These are phyloP conservation scores for Phytopythium litorale DNA, from an alignment of 352 stramenopile species.

Conservation along the genomic window DNA sequence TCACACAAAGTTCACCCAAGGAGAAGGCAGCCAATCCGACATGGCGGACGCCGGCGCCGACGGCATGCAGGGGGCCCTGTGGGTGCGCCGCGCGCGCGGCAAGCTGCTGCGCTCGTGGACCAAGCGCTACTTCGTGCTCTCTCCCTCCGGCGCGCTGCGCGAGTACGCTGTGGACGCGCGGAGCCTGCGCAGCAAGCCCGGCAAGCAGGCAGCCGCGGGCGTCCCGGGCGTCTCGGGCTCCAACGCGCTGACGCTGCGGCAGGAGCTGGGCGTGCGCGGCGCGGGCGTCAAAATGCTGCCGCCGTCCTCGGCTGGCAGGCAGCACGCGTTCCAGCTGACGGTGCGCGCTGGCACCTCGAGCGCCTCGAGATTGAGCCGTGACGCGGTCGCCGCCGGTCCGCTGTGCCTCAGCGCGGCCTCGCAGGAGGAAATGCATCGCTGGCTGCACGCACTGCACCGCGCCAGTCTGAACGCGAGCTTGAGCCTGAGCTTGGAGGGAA, in stretches of 20 bases:
- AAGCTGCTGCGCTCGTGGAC: slow-evolving; percentile 65
- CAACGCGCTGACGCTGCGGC: slow-evolving; percentile 47
- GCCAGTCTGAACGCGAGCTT: slow-evolving; percentile 15
- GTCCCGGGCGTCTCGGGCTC: slow-evolving; percentile 8
- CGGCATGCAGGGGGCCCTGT: slow-evolving; percentile 58
- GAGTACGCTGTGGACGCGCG: slow-evolving; percentile 39
- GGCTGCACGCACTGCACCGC: slow-evolving; percentile 32
- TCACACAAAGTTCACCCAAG: neutral
- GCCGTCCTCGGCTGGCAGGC: slow-evolving; percentile 40
- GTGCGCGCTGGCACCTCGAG: neutral
- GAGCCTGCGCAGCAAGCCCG: slow-evolving; percentile 6
- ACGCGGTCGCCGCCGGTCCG: slow-evolving; percentile 9
- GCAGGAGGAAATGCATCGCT: slow-evolving; percentile 38
- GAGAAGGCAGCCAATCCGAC: neutral
- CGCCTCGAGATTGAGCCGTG: neutral
- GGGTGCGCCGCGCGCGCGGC: slow-evolving; percentile 36
- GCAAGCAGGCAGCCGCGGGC: slow-evolving; percentile 8
- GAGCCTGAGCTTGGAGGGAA: neutral
- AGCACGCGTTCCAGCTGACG: slow-evolving; percentile 57
- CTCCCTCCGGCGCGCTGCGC: slow-evolving; percentile 32
- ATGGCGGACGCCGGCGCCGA: slow-evolving; percentile 1
- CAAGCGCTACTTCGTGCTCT: slow-evolving; percentile 68
- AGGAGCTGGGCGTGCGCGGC: slow-evolving; percentile 35
- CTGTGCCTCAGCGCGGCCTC: slow-evolving; percentile 49
- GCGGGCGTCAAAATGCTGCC: slow-evolving; percentile 36